Evolutionary conservation across 352 stramenopile species (phyloP), one percentile per base, ranked within the genome.

Genomic region (Phytopythium chamaehyphon): DNA sequence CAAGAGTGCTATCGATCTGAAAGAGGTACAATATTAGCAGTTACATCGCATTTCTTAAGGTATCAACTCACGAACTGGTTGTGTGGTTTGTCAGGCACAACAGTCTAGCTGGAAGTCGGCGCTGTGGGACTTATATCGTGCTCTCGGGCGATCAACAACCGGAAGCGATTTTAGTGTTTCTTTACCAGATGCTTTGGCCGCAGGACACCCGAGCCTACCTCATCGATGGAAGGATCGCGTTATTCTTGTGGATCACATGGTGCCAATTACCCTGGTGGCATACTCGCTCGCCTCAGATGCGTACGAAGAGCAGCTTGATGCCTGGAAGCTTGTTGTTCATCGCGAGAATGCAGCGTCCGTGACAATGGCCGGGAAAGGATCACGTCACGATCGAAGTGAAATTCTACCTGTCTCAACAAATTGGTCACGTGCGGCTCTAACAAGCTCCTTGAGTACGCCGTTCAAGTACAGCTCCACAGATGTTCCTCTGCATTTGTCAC

Each of bases 241-340:
- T 6, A 83, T 98, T 21, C 75, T 96, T 24, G 96, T 98, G 14
- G 86, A 97, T 64, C 94, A 98, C 51, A 76, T 94, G 18, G 78
- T 96, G 55, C 90, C 91, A 1, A 96, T 96, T 42, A 98, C 95
- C 21, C 95, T 88, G 10, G 96, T 98, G 57, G 94, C 96, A 18
- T 98, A 98, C 59, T 95, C 95, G 18, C 76, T 99, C 40, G 86
- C 88, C 6, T 98, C 94, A 8, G 75, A 86, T 51, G 85, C 97
- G 42, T 93, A 96, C 35, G 77, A 90, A 50, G 71, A 90, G 23
- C 71, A 90, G 24, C 37, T 92, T 19, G 64, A 74, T 21, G 69
- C 65, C 16, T 88, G 80, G 78, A 90, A 86, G 26, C 40, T 86
- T 14, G 50, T 55, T 11, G 59, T 92, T 18, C 78, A 90, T 33